Percentiles rank a stretch among this genome's conserved stretches.
These are phyloP conservation scores for Xylariaceae sp. DNA, from an alignment of 2,329 filamentous ascomycete genomes.

Conservation along the genomic window DNA sequence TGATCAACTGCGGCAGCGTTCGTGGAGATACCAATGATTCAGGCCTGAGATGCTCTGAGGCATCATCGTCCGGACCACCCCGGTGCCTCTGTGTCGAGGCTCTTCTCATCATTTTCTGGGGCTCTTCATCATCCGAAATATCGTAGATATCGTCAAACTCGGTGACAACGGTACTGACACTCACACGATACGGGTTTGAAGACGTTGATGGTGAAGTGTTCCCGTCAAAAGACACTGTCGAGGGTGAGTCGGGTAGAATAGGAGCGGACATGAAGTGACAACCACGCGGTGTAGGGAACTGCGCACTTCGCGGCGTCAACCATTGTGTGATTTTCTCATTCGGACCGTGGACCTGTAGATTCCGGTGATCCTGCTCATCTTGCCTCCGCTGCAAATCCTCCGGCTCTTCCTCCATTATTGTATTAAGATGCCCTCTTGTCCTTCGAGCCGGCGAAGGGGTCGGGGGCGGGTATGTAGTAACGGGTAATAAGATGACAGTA, in stretches of 20 bases:
- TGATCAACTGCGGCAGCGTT: conserved; percentile 47
- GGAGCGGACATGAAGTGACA: conserved; percentile 59
- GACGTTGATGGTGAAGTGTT: conserved; percentile 45
- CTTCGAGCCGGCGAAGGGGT: conserved; percentile 54
- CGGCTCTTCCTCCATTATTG: conserved; percentile 56
- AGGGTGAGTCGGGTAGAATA: conserved; percentile 57
- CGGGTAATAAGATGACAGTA: conserved; percentile 35
- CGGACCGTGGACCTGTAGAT: conserved; percentile 31
- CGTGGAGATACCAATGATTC: conserved; percentile 36
- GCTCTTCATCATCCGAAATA: conserved; percentile 71
- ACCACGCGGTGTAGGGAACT: conserved; percentile 69
- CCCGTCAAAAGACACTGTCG: conserved; percentile 48
- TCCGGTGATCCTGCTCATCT: conserved; percentile 26
- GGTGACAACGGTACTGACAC: conserved; percentile 58
- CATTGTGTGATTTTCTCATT: conserved; percentile 52
- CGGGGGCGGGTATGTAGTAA: conserved; percentile 41
- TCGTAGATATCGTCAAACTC: conserved; percentile 88
- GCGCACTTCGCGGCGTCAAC: conserved; percentile 55
- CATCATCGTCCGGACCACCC: conserved; percentile 35
- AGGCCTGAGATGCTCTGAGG: conserved; percentile 37
- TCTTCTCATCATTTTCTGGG: conserved; percentile 41
- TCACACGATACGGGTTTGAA: conserved; percentile 54
- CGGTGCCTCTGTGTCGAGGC: conserved; percentile 35
- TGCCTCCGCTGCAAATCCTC: conserved; percentile 35
- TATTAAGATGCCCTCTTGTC: conserved; percentile 53